A percentile compares a stretch with the other conserved stretches of the same genome.
Conservation (phyloP, 2,329 filamentous ascomycete genomes). For the Pseudogymnoascus sp. region DNA sequence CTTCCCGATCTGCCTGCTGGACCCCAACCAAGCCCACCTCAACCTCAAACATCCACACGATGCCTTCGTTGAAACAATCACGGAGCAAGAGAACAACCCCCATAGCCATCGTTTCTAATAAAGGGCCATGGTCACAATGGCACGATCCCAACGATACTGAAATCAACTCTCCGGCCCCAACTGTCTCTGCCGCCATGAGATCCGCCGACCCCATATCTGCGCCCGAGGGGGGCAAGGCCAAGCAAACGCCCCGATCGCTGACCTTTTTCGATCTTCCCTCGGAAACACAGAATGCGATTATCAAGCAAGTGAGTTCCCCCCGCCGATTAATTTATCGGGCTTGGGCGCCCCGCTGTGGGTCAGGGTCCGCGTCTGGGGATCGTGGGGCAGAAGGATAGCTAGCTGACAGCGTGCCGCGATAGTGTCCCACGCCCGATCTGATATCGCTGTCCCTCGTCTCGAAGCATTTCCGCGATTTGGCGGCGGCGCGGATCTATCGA, state of each 20-base stretch:
- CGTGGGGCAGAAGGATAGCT: slow-evolving; percentile 3
- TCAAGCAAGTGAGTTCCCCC: slow-evolving; percentile 25
- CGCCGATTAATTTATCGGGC: background rate
- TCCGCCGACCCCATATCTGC: background rate
- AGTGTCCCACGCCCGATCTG: slow-evolving; percentile 46
- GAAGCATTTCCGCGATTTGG: slow-evolving; percentile 48
- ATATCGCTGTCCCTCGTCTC: slow-evolving; percentile 52
- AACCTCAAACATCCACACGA: background rate
- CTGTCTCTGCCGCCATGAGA: background rate
- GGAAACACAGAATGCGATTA: slow-evolving; percentile 26
- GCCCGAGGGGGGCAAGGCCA: background rate
- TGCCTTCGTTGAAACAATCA: slow-evolving; percentile 1
- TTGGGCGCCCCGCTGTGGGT: slow-evolving; percentile 3
- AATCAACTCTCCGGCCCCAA: background rate
- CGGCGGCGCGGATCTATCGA: slow-evolving; percentile 50
- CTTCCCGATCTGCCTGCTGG: background rate
- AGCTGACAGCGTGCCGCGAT: background rate
- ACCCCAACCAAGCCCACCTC: background rate
- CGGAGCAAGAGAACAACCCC: slow-evolving; percentile 1
- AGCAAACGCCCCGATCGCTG: background rate
- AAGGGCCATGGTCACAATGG: background rate
- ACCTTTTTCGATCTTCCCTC: slow-evolving; percentile 23
- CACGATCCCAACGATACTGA: background rate
- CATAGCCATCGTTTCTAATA: background rate
- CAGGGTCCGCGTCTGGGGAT: background rate